Conservation (phyloP, 257 asterid species). For the Eustoma russellianum region DNA sequence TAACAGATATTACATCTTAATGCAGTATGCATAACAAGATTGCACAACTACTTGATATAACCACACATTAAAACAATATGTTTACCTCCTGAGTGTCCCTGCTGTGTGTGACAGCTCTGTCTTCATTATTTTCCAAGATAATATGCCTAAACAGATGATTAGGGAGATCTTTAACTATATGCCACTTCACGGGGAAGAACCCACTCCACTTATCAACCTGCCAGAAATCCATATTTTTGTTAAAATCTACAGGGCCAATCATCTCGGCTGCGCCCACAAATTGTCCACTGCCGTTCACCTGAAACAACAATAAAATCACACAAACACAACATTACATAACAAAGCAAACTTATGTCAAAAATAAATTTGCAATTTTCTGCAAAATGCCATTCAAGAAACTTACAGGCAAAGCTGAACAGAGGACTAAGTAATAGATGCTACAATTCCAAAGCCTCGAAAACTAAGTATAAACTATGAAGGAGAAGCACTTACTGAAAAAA, state of each 20-base stretch:
- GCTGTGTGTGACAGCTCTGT: constrained; percentile 57
- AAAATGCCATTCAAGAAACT: not conserved
- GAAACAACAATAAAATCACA: constrained; percentile 1
- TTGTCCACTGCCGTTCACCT: constrained; percentile 89
- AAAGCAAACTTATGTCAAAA: too few relatives aligned
- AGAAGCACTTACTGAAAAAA: constrained; percentile 51
- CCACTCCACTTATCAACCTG: constrained; percentile 87
- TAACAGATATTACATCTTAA: not conserved
- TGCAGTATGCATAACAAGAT: not conserved
- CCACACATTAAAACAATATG: not conserved
- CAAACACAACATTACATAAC: not conserved
- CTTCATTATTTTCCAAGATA: constrained; percentile 63
- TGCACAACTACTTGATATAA: not conserved
- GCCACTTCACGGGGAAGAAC: constrained; percentile 85
- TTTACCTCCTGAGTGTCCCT: constrained; percentile 87
- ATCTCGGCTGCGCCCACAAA: constrained; percentile 89
- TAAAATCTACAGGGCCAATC: constrained; percentile 68
- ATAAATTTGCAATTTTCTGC: not conserved
- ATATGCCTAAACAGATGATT: constrained; percentile 50
- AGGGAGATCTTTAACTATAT: constrained; percentile 74
- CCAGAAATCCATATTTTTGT: constrained; percentile 82
- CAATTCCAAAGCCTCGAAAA: not conserved
- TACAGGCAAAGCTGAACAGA: not conserved
- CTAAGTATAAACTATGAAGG: not conserved
- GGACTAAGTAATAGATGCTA: not conserved